Evolutionary conservation across 345 rosid genomes (phyloP).

Genomic region (Salix caprea): DNA sequence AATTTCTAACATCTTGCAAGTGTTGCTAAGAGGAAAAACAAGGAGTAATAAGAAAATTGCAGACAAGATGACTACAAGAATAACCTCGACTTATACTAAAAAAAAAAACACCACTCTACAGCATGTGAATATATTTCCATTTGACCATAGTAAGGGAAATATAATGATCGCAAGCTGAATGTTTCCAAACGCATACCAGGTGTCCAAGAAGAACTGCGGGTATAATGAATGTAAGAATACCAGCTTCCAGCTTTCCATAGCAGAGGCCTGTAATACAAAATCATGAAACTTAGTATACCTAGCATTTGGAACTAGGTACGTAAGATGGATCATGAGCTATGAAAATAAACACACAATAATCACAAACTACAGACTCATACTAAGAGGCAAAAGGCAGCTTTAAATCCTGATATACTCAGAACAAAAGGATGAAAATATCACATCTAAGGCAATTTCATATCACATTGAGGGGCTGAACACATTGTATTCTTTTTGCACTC

Average conservation of each 20-base stretch:
- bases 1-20: too few relatives aligned
- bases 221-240: conserved; percentile 77
- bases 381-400: background rate
- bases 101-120: background rate
- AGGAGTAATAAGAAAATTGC: background rate
- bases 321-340: background rate
- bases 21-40: background rate
- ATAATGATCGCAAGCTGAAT: background rate
- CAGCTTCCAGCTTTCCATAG: conserved; percentile 95
- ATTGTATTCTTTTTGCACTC: too few relatives aligned
- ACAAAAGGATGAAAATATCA: background rate
- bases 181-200: conserved; percentile 48
- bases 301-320: too few relatives aligned
- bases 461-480: too few relatives aligned
- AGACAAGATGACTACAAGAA: background rate
- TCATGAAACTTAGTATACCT: too few relatives aligned
- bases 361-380: background rate
- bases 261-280: conserved; percentile 57
- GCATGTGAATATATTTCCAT: background rate
- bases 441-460: background rate
- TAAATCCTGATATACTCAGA: background rate
- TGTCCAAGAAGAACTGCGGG: conserved; percentile 84
- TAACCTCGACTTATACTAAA: background rate
- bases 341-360: background rate
- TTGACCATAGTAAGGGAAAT: background rate